These are phyloP conservation scores for Primulina huaijiensis DNA, from an alignment of 257 asterid species.

Conservation along the genomic window DNA sequence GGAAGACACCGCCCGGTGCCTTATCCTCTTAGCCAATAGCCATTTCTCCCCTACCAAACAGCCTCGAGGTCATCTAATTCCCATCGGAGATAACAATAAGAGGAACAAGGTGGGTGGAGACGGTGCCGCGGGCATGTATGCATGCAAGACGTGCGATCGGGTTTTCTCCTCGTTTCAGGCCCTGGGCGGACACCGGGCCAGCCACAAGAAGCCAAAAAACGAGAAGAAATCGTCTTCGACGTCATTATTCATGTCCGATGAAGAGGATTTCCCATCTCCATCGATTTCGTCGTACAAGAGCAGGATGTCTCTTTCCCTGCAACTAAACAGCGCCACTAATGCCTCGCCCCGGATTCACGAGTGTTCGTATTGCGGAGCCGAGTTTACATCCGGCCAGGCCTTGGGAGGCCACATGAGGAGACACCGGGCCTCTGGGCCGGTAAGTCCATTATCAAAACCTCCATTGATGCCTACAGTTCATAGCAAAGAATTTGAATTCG, in stretches of 20 bases:
- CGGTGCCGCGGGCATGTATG: constrained; percentile 25
- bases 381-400: constrained; percentile 66
- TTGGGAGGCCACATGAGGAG: constrained; percentile 75
- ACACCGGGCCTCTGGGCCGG: constrained; percentile 39
- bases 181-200: constrained; percentile 74
- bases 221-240: constrained; percentile 17
- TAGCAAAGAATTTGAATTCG: constrained; percentile 29
- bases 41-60: constrained; percentile 4
- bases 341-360: constrained; percentile 44
- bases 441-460: constrained; percentile 17
- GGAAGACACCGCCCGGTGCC: constrained; percentile 56
- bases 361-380: constrained; percentile 62
- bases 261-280: constrained; percentile 42
- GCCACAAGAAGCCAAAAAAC: constrained; percentile 55
- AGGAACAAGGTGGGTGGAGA: constrained; percentile 3
- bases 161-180: constrained; percentile 65
- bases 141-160: constrained; percentile 66
- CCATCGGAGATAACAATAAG: background rate
- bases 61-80: background rate
- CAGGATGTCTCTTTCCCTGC: constrained; percentile 43
- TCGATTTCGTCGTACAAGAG: constrained; percentile 22
- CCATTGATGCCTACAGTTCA: constrained; percentile 21
- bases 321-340: constrained; percentile 40
- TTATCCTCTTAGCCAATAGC: constrained; percentile 52
- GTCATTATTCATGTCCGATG: constrained; percentile 27